Evolutionary conservation across 768 basidiomycete species (phyloP), one percentile per base, ranked within the genome.

Genomic region (Boletellus emodensis): DNA sequence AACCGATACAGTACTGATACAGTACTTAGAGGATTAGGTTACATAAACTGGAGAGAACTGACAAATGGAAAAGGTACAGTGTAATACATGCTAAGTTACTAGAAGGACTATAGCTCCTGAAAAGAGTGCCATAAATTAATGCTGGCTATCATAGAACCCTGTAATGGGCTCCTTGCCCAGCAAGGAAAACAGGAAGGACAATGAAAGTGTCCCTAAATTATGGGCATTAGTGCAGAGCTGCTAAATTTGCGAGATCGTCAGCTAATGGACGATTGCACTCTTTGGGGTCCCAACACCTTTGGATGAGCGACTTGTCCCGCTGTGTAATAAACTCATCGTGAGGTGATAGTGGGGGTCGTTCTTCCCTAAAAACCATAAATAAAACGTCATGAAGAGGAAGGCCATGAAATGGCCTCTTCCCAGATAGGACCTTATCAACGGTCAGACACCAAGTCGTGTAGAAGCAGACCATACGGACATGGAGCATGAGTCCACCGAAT

Each of bases 401-500:
- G 2, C 46, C 63, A 8, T 51, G 44, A 14, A 46, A 64, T 35
- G 64, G 64, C 36, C 39, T 56, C 40, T 46, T 58, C 15, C 53
- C 63, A 18, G 51, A 58, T 11, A 66, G 14, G 6, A 66, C 44
- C 62, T 47, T 63, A 40, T 35, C 15, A 28, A 41, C 36, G 35
- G 37, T 65, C 43, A 63, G 58, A 48, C 26, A 32, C 3, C 3
- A 24, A 14, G 9, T 40, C 28, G 15, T 14, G 1, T 9, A 46
- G 24, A 36, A 45, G 42, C 2, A 39, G 35, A 33, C 30, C 9
- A 37, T 37, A 48, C 61, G 28, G 33, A 68, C 64, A 44, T 67
- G 61, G 3, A 66, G 54, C 20, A 64, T 54, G 22, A 79, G 67
- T 56, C 77, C 75, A 6, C 60, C 66, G 11, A 64, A 68, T 6